Evolutionary conservation across 768 basidiomycete genomes (phyloP), one percentile per base, ranked within the genome.

Genomic region (Tulasnella sp.): DNA sequence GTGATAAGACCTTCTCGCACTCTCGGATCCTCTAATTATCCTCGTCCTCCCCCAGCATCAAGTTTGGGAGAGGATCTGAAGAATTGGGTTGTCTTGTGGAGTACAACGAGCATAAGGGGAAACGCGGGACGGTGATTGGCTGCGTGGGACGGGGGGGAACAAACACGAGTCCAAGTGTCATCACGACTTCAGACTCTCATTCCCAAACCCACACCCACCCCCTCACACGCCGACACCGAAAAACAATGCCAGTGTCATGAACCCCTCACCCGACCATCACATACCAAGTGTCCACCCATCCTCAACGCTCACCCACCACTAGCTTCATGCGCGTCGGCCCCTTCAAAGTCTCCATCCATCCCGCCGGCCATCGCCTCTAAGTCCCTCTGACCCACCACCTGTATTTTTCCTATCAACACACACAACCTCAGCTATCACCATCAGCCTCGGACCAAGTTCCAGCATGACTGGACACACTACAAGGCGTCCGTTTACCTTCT

Each of bases 111-210:
- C 31, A n/a, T 60, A 60, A 60, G 31, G 58, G 58, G 58, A 60
- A 60, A 60, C n/a, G 58, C 58, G 1, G 58, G 1, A 1, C 64
- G 11, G 12, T 69, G 64, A 69, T 69, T 69, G 64, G 64, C 54
- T 54, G n/a, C 54, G n/a, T 28, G 64, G 64, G 34, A 28, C 2
- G n/a, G 31, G 64, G 34, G 64, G 34, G 64, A 69, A 69, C 64
- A 69, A 69, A 37, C 64, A 69, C 64, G 64, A 69, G 64, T 69
- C 64, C 64, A 69, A 69, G 64, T 69, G 64, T 69, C 64, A 69
- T 69, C 64, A 69, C 64, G 64, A 69, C 64, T 69, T 69, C 64
- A 69, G 64, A 69, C 64, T 69, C 64, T 69, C 64, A 69, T 69
- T 54, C 54, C 54, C 54, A 54, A 54, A 54, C 50, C 50, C 50